A percentile compares a stretch with the other conserved stretches of the same genome.
These are phyloP conservation scores for Teunomyces pallodes DNA, from an alignment of 805 yeast genomes.

Conservation along the genomic window DNA sequence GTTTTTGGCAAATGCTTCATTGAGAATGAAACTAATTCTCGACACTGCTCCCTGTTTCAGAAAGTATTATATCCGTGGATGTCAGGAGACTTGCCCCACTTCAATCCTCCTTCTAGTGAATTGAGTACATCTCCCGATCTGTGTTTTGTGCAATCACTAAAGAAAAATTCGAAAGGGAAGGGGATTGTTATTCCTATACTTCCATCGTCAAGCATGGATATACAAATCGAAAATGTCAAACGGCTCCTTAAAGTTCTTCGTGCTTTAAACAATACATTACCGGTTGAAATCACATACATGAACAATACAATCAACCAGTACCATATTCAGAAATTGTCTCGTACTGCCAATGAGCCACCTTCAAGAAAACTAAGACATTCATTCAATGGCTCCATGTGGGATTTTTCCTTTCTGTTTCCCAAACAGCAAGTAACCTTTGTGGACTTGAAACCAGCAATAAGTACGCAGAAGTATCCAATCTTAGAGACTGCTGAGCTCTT, in stretches of 20 bases:
- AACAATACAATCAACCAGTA: not conserved
- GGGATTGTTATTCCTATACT: constrained; percentile 34
- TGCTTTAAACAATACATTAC: constrained; percentile 24
- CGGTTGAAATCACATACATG: constrained; percentile 23
- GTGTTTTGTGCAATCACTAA: constrained; percentile 15
- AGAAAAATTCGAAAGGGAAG: constrained; percentile 17
- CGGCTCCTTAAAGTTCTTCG: constrained; percentile 25
- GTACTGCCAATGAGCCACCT: not conserved
- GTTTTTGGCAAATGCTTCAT: constrained; percentile 27
- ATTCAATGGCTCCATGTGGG: not conserved
- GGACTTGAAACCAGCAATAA: constrained; percentile 18
- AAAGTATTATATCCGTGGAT: constrained; percentile 29
- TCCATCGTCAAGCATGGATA: constrained; percentile 11
- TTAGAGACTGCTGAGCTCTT: not conserved
- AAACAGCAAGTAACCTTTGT: constrained; percentile 28
- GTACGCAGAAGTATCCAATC: constrained; percentile 6
- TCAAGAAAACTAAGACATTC: not conserved
- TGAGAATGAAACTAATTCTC: constrained; percentile 1
- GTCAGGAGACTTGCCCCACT: constrained; percentile 21
- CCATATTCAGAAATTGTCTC: constrained; percentile 10
- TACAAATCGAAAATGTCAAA: constrained; percentile 17
- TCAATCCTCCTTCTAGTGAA: constrained; percentile 4
- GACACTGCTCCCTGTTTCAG: constrained; percentile 13
- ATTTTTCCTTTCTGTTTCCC: constrained; percentile 9
- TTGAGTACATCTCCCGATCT: too few species aligned